phyloP scores from a whole-genome alignment of 2,329 filamentous ascomycete species.

The Seiridium cupressi region DNA sequence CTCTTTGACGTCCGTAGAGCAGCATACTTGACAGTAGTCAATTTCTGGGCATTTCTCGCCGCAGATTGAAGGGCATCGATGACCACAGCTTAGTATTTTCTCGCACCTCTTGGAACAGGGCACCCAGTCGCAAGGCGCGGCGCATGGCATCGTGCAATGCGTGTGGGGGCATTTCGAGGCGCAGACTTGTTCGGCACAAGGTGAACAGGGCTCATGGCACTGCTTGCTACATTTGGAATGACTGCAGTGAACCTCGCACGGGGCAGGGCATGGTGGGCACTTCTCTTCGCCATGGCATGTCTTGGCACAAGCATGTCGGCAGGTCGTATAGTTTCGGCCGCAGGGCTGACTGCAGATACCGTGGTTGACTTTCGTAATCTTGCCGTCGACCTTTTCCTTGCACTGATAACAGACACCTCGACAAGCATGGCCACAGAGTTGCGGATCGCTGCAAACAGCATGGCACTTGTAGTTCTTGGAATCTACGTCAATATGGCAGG shows the following conservation, averaged over 20 bases:
- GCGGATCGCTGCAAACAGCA: slow-evolving; percentile 39
- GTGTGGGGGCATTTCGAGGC: slow-evolving; percentile 54
- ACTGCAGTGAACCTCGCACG: slow-evolving; percentile 55
- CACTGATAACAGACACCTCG: slow-evolving; percentile 48
- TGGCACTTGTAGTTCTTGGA: slow-evolving; percentile 42
- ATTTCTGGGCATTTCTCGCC: slow-evolving; percentile 58
- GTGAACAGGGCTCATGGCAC: slow-evolving; percentile 60
- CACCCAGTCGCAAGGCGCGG: slow-evolving; percentile 64
- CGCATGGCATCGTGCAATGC: slow-evolving; percentile 49
- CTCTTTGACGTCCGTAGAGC: slow-evolving; percentile 38
- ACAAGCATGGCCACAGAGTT: slow-evolving; percentile 61
- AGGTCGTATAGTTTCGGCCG: slow-evolving; percentile 48
- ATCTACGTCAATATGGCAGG: slow-evolving; percentile 48
- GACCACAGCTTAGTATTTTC: slow-evolving; percentile 52
- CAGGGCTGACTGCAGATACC: slow-evolving; percentile 47
- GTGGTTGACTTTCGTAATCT: slow-evolving; percentile 37
- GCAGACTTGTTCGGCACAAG: slow-evolving; percentile 56
- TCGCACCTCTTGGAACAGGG: slow-evolving; percentile 63
- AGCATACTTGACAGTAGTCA: slow-evolving; percentile 58
- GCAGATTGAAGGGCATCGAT: slow-evolving; percentile 60
- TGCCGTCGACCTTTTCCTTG: slow-evolving; percentile 29
- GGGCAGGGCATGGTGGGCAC: slow-evolving; percentile 45
- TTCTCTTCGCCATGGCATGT: slow-evolving; percentile 48
- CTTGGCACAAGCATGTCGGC: slow-evolving; percentile 51
- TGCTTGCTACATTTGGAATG: slow-evolving; percentile 54